Evolutionary conservation across 2,329 filamentous ascomycete species (phyloP), one percentile per base, ranked within the genome.

Genomic region (Paraphoma sp.): DNA sequence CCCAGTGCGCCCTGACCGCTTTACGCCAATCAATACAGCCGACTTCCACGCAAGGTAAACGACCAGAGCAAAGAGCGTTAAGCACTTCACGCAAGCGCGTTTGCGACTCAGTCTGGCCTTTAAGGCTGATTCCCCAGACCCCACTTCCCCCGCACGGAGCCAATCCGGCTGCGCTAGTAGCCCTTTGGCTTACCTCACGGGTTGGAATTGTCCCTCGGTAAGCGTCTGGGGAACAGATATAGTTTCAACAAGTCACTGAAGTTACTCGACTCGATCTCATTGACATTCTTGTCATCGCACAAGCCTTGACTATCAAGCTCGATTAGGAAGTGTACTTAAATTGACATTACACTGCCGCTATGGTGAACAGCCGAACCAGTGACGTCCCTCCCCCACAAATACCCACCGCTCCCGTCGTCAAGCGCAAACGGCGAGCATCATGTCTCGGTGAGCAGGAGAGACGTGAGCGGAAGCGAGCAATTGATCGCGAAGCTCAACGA

Each of bases 361-460:
- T 73, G 71, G 65, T 67, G 17, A 69, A 65, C 55, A 62, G 68
- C 38, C 61, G 60, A 44, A 51, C 62, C 38, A 69, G 67, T 57
- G 68, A 73, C 33, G 66, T 63, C 18, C 60, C 57, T n/a, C 51
- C 65, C 11, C 51, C 63, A 14, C 51, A 62, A 9, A 43, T 60
- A 7, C 59, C 65, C n/a, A 60, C 68, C 42, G 64, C 69, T 10
- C 70, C 71, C 9, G 64, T 69, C 1, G 59, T 69, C 14, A 76
- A 75, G 56, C 69, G 73, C 8, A 75, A 75, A 48, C 63, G 73
- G 30, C 66, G 68, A 18, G 67, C 69, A 2, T 73, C 72, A 6
- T 75, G 73, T 49, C 54, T 76, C 7, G 72, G 73, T 4, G 72
- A 76, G 47, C 71, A 75, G 29, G 73, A 76, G 44, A 57, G 72